Evolutionary conservation across 495 filamentous ascomycete genomes (phyloP).

Genomic region (Ascodesmis nigricans): DNA sequence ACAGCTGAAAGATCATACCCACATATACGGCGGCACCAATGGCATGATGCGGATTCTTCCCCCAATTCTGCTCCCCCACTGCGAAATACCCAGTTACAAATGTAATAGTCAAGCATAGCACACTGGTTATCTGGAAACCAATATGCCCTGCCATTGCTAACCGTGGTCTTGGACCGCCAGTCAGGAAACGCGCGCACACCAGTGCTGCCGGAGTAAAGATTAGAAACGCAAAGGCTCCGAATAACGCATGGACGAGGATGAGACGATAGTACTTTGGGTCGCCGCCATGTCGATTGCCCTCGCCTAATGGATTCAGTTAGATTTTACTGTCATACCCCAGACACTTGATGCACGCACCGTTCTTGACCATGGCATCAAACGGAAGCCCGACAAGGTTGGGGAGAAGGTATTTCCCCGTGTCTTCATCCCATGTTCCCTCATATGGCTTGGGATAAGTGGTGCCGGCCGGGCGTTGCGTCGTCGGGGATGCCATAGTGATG

Average conservation of each 20-base stretch:
- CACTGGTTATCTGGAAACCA: conserved; percentile 64
- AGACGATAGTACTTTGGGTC: conserved; percentile 48
- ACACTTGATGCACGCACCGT: conserved; percentile 11
- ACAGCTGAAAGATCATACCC: conserved; percentile 52
- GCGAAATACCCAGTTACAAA: conserved; percentile 63
- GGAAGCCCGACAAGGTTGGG: conserved; percentile 18
- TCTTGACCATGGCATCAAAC: conserved; percentile 18
- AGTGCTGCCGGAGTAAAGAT: conserved; percentile 60
- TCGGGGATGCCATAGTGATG: neutral
- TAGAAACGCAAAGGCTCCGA: conserved; percentile 76
- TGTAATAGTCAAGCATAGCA: conserved; percentile 45
- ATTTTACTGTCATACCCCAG: neutral
- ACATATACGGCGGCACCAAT: conserved; percentile 83
- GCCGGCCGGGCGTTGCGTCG: neutral
- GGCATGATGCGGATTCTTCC: conserved; percentile 85
- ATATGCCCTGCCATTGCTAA: conserved; percentile 58
- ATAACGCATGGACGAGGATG: conserved; percentile 61
- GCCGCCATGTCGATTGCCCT: conserved; percentile 15
- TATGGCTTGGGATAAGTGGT: no score
- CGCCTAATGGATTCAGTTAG: no score
- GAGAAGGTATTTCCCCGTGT: conserved; percentile 8
- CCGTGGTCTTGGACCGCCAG: conserved; percentile 32
- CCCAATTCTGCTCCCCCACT: conserved; percentile 47
- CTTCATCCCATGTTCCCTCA: conserved; percentile 13
- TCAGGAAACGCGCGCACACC: conserved; percentile 54